Conservation (phyloP, 495 filamentous ascomycete species). For the Trichocladium antarcticum region DNA sequence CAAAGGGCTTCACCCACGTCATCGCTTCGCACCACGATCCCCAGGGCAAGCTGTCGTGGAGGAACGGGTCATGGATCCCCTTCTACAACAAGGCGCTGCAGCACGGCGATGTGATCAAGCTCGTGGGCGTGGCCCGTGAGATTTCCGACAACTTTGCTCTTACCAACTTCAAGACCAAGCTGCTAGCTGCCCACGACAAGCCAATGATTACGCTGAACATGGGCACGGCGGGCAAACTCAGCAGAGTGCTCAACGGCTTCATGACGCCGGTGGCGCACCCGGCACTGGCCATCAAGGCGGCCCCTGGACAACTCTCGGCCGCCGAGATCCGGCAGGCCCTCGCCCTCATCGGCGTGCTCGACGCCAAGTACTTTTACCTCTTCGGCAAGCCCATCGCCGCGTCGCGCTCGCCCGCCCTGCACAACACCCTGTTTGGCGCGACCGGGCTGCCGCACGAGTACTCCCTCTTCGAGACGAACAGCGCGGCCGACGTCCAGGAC, state of each 20-base stretch:
- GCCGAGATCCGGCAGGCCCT: conserved; percentile 74
- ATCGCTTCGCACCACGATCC: conserved; percentile 96
- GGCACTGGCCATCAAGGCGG: conserved; percentile 77
- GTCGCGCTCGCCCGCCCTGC: conserved; percentile 76
- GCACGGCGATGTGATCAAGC: conserved; percentile 87
- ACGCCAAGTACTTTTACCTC: conserved; percentile 67
- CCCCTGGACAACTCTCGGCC: conserved; percentile 87
- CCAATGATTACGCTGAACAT: conserved; percentile 95
- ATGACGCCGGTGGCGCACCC: conserved; percentile 95
- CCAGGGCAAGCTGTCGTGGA: conserved; percentile 67
- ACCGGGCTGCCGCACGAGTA: conserved; percentile 85
- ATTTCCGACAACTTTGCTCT: conserved; percentile 81
- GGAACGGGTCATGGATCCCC: conserved; percentile 74
- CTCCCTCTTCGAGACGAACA: conserved; percentile 61
- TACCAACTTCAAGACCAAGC: conserved; percentile 69
- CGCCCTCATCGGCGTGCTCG: conserved; percentile 67
- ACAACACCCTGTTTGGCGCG: conserved; percentile 73
- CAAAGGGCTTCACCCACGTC: conserved; percentile 61
- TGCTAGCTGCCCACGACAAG: conserved; percentile 54
- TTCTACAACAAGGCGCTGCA: conserved; percentile 79
- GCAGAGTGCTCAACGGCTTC: conserved; percentile 80
- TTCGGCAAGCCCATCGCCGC: conserved; percentile 74
- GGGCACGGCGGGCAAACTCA: conserved; percentile 79
- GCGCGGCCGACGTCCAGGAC: conserved; percentile 49
- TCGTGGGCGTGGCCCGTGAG: conserved; percentile 69